Conservation (phyloP, 1,139 yeast species). For the Kodamaea anthophila region DNA sequence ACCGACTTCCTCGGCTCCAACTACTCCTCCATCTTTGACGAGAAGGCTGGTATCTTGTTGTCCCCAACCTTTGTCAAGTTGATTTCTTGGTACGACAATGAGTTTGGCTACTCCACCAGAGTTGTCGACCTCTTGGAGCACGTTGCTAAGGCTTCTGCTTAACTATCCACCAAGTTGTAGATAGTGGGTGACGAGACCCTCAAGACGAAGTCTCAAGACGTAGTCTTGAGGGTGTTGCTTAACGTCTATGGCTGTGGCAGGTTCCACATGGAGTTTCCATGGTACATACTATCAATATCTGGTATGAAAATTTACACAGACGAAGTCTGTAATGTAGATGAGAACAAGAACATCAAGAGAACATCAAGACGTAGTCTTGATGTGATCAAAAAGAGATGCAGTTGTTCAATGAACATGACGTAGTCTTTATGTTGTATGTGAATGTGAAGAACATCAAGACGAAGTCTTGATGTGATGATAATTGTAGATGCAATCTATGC, state of each 20-base stretch:
- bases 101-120: conserved; percentile 89
- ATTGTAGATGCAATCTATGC: too few relatives aligned
- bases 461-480: too few relatives aligned
- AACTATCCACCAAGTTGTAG: conserved; percentile 14
- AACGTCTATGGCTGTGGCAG: conserved; percentile 2
- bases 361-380: too few relatives aligned
- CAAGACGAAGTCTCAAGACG: not conserved
- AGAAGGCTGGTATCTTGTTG: conserved; percentile 79
- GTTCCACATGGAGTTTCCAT: not conserved
- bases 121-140: conserved; percentile 77
- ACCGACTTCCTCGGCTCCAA: conserved; percentile 75
- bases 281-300: too few relatives aligned
- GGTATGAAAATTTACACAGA: conserved; percentile 1
- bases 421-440: too few relatives aligned
- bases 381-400: too few relatives aligned
- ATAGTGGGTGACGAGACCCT: not conserved
- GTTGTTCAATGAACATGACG: too few relatives aligned
- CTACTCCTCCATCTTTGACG: conserved; percentile 78
- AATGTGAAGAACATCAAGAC: too few relatives aligned
- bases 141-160: conserved; percentile 47
- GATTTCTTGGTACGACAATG: conserved; percentile 87
- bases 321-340: not conserved
- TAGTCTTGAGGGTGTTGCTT: not conserved
- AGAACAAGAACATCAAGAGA: too few relatives aligned
- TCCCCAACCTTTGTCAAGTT: conserved; percentile 81